Conservation (phyloP, 768 basidiomycete genomes). For the Serendipita sp. region DNA sequence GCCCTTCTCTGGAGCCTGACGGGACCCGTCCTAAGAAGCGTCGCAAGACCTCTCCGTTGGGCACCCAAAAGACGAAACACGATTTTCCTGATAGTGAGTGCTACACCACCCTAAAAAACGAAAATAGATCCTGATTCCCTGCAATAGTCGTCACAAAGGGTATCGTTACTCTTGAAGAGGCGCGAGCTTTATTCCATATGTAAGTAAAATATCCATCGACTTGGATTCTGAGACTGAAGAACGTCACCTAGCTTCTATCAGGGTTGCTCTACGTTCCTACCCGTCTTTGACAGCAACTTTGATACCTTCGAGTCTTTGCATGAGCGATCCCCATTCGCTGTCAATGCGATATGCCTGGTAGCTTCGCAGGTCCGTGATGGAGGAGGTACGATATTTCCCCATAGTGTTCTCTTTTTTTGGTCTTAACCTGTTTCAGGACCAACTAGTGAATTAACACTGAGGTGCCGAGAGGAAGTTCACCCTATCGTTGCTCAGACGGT, state of each 20-base stretch:
- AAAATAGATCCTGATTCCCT: background rate
- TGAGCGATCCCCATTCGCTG: constrained; percentile 81
- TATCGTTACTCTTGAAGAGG: constrained; percentile 66
- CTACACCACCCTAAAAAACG: background rate
- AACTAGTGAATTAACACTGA: constrained; percentile 54
- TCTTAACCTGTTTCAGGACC: constrained; percentile 29
- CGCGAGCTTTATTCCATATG: constrained; percentile 75
- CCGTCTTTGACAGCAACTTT: constrained; percentile 66
- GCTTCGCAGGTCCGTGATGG: constrained; percentile 82
- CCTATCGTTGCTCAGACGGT: constrained; percentile 26
- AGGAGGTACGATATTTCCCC: constrained; percentile 40
- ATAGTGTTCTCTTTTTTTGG: constrained; percentile 1
- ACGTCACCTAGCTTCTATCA: constrained; percentile 54
- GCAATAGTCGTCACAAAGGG: constrained; percentile 65
- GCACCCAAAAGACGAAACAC: constrained; percentile 11
- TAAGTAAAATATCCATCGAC: constrained; percentile 23
- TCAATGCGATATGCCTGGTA: constrained; percentile 87
- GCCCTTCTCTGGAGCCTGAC: constrained; percentile 56
- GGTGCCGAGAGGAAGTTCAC: constrained; percentile 73
- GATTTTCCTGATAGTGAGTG: constrained; percentile 56
- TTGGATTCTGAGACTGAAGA: constrained; percentile 6
- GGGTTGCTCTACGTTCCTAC: constrained; percentile 84
- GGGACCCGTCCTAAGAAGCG: constrained; percentile 58
- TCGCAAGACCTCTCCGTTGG: constrained; percentile 52
- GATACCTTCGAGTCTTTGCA: constrained; percentile 81